A percentile compares a stretch with the other conserved stretches of the same genome.
Conservation (phyloP, 1,139 yeast species). For the Suhomyces wounanorum region DNA sequence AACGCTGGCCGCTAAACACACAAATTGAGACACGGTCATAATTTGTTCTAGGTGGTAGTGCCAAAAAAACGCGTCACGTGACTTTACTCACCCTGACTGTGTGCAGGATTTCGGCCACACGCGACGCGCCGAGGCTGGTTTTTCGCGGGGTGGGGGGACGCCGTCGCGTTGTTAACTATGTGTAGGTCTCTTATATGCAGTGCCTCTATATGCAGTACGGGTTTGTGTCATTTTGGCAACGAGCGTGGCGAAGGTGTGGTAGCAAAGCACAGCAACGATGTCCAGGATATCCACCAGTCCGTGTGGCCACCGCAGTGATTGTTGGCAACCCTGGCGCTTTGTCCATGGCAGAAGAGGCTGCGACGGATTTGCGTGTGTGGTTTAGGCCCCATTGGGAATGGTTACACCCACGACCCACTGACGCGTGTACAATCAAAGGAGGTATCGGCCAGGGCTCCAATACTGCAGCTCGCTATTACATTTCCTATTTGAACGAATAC, state of each 20-base stretch:
- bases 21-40: slow-evolving; percentile 1
- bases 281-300: no score
- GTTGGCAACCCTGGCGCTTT: background rate
- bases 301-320: background rate
- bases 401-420: background rate
- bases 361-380: background rate
- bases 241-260: no score
- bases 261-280: no score
- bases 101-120: background rate
- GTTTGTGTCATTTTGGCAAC: no score
- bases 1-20: background rate
- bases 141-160: no score
- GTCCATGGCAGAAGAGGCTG: background rate
- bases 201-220: no score
- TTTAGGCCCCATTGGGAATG: background rate
- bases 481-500: background rate
- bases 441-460: background rate
- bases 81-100: background rate
- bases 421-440: background rate
- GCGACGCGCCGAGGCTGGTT: slow-evolving; percentile 2
- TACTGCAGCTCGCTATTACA: background rate
- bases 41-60: background rate
- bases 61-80: background rate
- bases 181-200: no score
- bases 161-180: no score